Conservation (phyloP, 2,329 filamentous ascomycete species). For the Fusarium newnesense region DNA sequence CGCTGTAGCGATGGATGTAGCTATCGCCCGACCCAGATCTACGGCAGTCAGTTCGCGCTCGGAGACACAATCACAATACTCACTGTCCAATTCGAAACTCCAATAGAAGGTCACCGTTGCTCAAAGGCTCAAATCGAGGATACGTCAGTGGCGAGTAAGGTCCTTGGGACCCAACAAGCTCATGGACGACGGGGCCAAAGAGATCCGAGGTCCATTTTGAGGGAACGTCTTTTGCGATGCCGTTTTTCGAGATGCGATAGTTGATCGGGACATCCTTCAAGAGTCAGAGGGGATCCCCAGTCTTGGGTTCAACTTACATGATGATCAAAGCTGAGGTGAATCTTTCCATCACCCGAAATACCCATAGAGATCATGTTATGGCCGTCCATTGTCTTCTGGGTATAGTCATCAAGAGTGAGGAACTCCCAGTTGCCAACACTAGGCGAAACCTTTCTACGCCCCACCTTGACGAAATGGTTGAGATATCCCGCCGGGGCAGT, state of each 20-base stretch:
- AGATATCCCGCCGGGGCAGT: slow-evolving; percentile 19
- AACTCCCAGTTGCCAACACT: slow-evolving; percentile 21
- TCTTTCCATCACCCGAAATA: slow-evolving; percentile 31
- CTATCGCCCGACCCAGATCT: slow-evolving; percentile 31
- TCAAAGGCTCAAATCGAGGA: slow-evolving; percentile 22
- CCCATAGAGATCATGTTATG: slow-evolving; percentile 38
- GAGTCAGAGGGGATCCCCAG: not conserved
- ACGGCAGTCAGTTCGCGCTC: rapidly evolving
- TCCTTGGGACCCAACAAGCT: slow-evolving; percentile 7
- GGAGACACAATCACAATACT: rapidly evolving
- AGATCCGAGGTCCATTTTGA: slow-evolving; percentile 14
- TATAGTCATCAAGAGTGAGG: slow-evolving; percentile 21
- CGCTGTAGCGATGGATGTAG: slow-evolving; percentile 35
- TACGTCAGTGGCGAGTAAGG: slow-evolving; percentile 26
- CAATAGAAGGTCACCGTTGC: slow-evolving; percentile 16
- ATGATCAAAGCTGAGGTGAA: slow-evolving; percentile 34
- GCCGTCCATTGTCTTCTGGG: slow-evolving; percentile 30
- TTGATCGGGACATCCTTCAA: slow-evolving; percentile 29
- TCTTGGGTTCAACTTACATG: not conserved
- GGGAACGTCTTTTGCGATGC: slow-evolving; percentile 7
- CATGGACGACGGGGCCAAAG: slow-evolving; percentile 25
- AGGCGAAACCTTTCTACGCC: slow-evolving; percentile 10
- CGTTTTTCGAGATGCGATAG: slow-evolving; percentile 15
- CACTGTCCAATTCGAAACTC: slow-evolving; percentile 34
- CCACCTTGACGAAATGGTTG: slow-evolving; percentile 24